Conservation (phyloP, 2,329 filamentous ascomycete genomes). For the Cercospora sesami region DNA sequence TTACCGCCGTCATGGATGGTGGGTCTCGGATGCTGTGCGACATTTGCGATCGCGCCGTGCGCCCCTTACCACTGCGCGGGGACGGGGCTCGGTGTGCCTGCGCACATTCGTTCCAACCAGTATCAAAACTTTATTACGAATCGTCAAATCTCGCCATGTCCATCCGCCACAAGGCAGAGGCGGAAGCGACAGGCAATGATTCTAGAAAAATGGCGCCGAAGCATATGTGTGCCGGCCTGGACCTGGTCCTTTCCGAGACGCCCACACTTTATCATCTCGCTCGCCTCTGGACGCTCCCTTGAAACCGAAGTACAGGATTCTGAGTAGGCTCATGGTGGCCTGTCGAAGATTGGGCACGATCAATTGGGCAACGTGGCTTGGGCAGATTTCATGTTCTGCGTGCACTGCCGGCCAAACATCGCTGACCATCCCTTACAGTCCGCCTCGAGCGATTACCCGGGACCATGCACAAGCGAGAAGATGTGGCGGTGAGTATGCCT, state of each 20-base stretch:
- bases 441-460: constrained; percentile 1
- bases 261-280: background rate
- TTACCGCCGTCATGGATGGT: constrained; percentile 16
- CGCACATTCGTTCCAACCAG: background rate
- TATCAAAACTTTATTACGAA: background rate
- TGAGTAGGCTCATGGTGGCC: background rate
- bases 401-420: background rate
- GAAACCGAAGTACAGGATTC: background rate
- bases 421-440: background rate
- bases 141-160: background rate
- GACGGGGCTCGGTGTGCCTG: constrained; percentile 3
- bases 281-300: background rate
- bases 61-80: constrained; percentile 11
- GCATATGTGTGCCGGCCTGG: background rate
- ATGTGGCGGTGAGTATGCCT: background rate
- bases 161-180: background rate
- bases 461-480: background rate
- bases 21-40: constrained; percentile 13
- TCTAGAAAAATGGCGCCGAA: background rate
- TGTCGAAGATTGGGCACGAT: background rate
- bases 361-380: background rate
- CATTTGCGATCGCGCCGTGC: constrained; percentile 11
- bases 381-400: background rate
- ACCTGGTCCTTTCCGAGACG: background rate
- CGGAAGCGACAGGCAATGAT: background rate